phyloP scores from a whole-genome alignment of 164 flowering plant species.

The Vitis rupestris region DNA sequence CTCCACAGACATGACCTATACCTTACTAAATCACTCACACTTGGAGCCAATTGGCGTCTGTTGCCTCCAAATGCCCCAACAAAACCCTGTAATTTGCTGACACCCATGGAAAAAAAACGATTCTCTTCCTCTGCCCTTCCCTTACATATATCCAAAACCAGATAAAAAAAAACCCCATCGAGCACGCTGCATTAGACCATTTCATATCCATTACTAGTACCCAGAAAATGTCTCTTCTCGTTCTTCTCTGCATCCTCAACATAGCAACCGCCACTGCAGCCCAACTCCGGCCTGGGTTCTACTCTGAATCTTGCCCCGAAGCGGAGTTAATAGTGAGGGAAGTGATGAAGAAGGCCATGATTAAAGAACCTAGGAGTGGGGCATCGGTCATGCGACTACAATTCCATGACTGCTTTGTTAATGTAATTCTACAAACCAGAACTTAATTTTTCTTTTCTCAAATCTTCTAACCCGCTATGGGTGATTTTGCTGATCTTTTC shows the following conservation, averaged over 20 bases:
- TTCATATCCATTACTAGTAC: neutral
- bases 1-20: neutral
- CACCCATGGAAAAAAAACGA: neutral
- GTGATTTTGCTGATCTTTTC: neutral
- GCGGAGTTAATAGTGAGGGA: slow-evolving; percentile 61
- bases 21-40: neutral
- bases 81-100: neutral
- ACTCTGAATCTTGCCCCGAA: slow-evolving; percentile 64
- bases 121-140: neutral
- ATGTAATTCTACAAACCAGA: slow-evolving; percentile 38
- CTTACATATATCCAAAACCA: neutral
- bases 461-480: neutral
- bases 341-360: slow-evolving; percentile 51
- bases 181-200: neutral
- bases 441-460: neutral
- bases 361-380: slow-evolving; percentile 59
- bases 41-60: neutral
- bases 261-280: slow-evolving; percentile 11
- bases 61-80: neutral
- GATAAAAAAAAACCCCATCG: too few species aligned
- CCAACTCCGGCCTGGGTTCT: slow-evolving; percentile 54
- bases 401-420: slow-evolving; percentile 94
- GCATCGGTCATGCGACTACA: slow-evolving; percentile 97
- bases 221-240: slow-evolving; percentile 13
- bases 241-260: slow-evolving; percentile 21